These are phyloP conservation scores for Trichoderma lentiforme DNA, from an alignment of 2,329 filamentous ascomycete species.

Conservation along the genomic window DNA sequence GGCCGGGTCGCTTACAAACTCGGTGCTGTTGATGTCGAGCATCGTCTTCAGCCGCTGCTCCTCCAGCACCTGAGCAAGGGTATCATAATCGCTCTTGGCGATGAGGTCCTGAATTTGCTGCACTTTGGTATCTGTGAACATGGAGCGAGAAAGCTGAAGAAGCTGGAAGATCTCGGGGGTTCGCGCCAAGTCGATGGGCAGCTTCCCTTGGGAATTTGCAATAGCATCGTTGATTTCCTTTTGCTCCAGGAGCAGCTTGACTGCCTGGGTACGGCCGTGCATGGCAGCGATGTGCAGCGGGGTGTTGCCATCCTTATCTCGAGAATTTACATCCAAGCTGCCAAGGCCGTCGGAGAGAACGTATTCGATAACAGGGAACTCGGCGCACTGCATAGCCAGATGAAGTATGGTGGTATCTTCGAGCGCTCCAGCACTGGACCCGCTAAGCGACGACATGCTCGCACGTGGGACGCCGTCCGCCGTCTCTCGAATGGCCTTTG, in stretches of 20 bases:
- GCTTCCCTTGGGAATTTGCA: conserved; percentile 77
- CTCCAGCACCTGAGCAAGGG: conserved; percentile 74
- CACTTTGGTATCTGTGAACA: conserved; percentile 85
- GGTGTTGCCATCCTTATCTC: conserved; percentile 92
- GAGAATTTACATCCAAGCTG: conserved; percentile 77
- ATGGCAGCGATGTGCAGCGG: conserved; percentile 83
- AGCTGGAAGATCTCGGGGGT: conserved; percentile 95
- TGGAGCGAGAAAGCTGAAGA: conserved; percentile 81
- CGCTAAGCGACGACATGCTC: conserved; percentile 55
- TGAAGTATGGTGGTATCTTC: conserved; percentile 90
- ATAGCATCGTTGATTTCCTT: conserved; percentile 84
- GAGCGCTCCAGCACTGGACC: conserved; percentile 44
- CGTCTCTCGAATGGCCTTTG: conserved; percentile 74
- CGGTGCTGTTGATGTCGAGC: conserved; percentile 87
- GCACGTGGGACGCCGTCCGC: conserved; percentile 49
- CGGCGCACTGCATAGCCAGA: conserved; percentile 91
- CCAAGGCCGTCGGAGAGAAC: conserved; percentile 73
- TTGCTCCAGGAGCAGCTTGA: conserved; percentile 79
- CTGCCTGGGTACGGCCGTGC: conserved; percentile 75
- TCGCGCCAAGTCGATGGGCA: conserved; percentile 82
- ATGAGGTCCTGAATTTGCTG: conserved; percentile 81
- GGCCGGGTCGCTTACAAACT: conserved; percentile 75
- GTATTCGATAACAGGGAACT: conserved; percentile 88
- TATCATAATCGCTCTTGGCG: conserved; percentile 67
- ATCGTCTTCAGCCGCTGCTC: conserved; percentile 82